Evolutionary conservation across 169 alveolate genomes (phyloP), one percentile per base, ranked within the genome.

Genomic region (Babesia gibsoni): DNA sequence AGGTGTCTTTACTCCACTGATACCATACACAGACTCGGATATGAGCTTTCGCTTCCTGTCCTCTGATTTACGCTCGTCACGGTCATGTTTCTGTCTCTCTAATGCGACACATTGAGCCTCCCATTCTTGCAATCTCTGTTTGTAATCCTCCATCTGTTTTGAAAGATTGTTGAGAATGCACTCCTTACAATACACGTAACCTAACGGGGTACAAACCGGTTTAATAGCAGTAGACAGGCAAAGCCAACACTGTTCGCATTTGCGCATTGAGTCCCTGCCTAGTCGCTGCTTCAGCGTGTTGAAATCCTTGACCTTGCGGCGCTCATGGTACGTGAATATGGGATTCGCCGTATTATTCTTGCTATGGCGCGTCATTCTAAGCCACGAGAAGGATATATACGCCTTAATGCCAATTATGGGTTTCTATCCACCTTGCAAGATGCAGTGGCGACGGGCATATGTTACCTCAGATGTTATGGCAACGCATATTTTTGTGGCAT

Each of bases 361-460:
- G 50, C 96, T 92, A 70, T 93, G 98, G 67, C 96, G 89, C 0
- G 97, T 88, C 98, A 94, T 94, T 10, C 52, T n/a, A n/a, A n/a
- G n/a, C n/a, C n/a, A n/a, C 70, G 8, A 30, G 30, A 42, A 29
- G 16, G 18, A 39, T 14, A 14, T 14, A 14, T 39, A 39, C 16
- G 16, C 48, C 16, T 14, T 16, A 39, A 14, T 39, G 48, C 14
- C 16, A 14, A 39, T 39, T 14, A 14, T 14, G 14, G 48, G 14
- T 14, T 16, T 16, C 48, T 14, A 39, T 14, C 18, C 18, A 16
- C 14, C 16, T 14, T 14, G 18, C 16, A 39, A 14, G 16, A 16
- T 39, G 48, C 48, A 39, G n/a, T n/a, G n/a, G n/a, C n/a, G n/a
- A n/a, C n/a, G n/a, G n/a, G n/a, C n/a, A n/a, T n/a, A n/a, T n/a